A percentile compares a stretch with the other conserved stretches of the same genome.
Evolutionary conservation across 768 basidiomycete species (phyloP).

Genomic region (Lactifluus subvellereus): DNA sequence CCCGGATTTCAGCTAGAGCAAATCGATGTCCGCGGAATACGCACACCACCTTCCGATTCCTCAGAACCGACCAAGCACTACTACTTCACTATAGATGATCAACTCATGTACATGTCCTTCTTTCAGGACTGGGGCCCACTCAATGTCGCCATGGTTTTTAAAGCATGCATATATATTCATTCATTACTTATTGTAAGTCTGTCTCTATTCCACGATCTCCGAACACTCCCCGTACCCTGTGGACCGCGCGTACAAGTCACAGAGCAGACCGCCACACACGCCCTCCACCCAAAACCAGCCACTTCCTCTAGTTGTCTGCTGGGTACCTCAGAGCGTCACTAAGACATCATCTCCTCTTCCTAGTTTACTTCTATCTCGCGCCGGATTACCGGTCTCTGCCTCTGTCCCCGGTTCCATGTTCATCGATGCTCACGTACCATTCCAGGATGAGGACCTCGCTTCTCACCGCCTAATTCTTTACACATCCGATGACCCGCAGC

Average conservation of each 20-base stretch:
- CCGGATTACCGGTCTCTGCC: constrained; percentile 7
- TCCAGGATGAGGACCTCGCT: constrained; percentile 66
- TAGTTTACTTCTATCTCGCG: neutral
- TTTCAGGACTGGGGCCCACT: constrained; percentile 93
- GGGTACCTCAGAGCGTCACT: neutral
- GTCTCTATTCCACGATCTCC: neutral
- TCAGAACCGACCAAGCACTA: constrained; percentile 77
- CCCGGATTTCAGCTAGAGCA: constrained; percentile 47
- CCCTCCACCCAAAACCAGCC: neutral
- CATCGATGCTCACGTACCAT: constrained; percentile 15
- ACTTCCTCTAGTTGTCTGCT: neutral
- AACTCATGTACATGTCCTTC: constrained; percentile 87
- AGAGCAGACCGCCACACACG: neutral
- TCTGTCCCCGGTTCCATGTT: neutral
- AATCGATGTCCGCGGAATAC: constrained; percentile 58
- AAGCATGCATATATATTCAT: constrained; percentile 86
- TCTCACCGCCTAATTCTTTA: constrained; percentile 82
- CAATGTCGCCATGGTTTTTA: constrained; percentile 90
- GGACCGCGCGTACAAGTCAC: neutral
- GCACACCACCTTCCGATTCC: constrained; percentile 54
- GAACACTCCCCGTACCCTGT: neutral
- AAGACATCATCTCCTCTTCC: neutral
- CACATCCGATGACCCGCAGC: constrained; percentile 76
- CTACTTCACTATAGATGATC: constrained; percentile 92
- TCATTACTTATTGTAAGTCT: constrained; percentile 48